Percentiles rank a stretch among this genome's conserved stretches.
Evolutionary conservation across 768 basidiomycete genomes (phyloP).

Genomic region (Leucocoprinus birnbaumii): DNA sequence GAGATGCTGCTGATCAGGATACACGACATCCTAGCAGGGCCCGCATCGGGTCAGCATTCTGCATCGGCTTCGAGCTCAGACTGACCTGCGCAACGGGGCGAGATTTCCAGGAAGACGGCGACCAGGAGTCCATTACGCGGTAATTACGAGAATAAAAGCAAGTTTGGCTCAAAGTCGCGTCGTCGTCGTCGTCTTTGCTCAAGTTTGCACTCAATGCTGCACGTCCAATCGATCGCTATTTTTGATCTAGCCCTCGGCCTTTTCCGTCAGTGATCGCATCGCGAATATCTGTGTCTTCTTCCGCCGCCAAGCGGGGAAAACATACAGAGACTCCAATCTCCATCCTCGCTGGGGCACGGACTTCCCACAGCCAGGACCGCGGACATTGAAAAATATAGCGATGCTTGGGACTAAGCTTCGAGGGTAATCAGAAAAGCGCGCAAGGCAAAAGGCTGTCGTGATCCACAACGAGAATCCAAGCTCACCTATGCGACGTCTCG

Average conservation of each 20-base stretch:
- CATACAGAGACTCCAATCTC: background rate
- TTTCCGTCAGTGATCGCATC: constrained; percentile 1
- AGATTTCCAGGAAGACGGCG: constrained; percentile 83
- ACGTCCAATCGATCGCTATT: background rate
- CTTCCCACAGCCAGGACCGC: constrained; percentile 2
- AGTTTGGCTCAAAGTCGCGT: background rate
- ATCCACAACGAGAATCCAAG: constrained; percentile 21
- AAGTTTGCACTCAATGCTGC: background rate
- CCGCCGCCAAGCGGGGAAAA: background rate
- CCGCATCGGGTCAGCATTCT: background rate
- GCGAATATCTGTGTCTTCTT: background rate
- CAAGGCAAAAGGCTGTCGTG: constrained; percentile 16
- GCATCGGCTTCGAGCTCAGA: background rate
- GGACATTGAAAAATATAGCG: constrained; percentile 5
- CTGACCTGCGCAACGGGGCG: constrained; percentile 21
- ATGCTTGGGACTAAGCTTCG: constrained; percentile 6
- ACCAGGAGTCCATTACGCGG: constrained; percentile 24
- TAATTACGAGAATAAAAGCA: constrained; percentile 1
- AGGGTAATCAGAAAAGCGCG: constrained; percentile 8
- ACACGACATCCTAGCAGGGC: constrained; percentile 17
- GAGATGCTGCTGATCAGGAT: constrained; percentile 18
- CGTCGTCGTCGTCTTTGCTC: constrained; percentile 4
- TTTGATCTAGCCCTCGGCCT: constrained; percentile 1
- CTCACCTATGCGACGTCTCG: background rate
- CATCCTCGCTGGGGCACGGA: background rate